Evolutionary conservation across 202 grass and related monocot genomes (phyloP).

Genomic region (Carex arenaria): DNA sequence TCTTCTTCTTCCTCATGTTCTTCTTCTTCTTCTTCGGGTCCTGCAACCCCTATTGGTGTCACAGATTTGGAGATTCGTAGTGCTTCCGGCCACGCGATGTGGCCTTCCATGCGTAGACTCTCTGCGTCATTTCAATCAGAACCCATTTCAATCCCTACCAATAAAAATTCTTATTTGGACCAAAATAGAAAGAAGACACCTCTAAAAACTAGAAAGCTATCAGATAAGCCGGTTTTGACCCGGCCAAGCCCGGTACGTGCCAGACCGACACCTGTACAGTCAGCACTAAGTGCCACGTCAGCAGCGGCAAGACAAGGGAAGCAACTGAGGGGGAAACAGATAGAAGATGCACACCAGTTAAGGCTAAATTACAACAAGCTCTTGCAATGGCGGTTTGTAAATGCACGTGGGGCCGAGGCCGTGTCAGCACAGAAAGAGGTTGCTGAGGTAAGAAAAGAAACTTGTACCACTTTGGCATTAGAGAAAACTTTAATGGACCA

Average conservation of each 20-base stretch:
- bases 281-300: conserved; percentile 41
- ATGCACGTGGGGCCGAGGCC: conserved; percentile 43
- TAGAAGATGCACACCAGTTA: conserved; percentile 71
- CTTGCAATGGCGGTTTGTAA: conserved; percentile 76
- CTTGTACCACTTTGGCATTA: conserved; percentile 2
- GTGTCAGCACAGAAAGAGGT: conserved; percentile 51
- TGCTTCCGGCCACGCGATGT: conserved; percentile 49
- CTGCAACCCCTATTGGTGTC: conserved; percentile 56
- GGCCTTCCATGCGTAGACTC: conserved; percentile 84
- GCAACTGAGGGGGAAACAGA: conserved; percentile 44
- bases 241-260: conserved; percentile 46
- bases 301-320: conserved; percentile 63
- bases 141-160: conserved; percentile 31
- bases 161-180: conserved; percentile 38
- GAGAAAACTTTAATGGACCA: not conserved
- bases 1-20: conserved; percentile 53
- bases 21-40: conserved; percentile 46
- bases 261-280: conserved; percentile 61
- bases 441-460: conserved; percentile 49
- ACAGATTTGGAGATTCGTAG: conserved; percentile 36
- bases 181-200: conserved; percentile 68
- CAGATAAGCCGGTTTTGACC: conserved; percentile 29
- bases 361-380: conserved; percentile 55
- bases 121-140: conserved; percentile 79
- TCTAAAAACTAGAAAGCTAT: conserved; percentile 51